phyloP scores from a whole-genome alignment of 2,329 filamentous ascomycete species.

The Acrocalymma vagum region DNA sequence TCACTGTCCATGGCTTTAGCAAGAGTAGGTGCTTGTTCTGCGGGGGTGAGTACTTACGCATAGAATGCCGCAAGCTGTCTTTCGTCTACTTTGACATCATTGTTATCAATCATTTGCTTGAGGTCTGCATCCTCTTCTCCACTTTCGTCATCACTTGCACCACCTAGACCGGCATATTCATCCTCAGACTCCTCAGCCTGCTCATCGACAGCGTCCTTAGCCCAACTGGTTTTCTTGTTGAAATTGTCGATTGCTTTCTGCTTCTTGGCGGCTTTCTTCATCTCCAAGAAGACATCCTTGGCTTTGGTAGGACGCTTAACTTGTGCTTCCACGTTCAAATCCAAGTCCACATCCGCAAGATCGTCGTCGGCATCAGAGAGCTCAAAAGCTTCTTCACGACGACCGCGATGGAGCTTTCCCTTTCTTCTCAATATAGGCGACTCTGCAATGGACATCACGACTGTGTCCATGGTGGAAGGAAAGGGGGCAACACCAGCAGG shows the following conservation, averaged over 20 bases:
- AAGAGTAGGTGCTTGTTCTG: too few species aligned
- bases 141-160: constrained; percentile 85
- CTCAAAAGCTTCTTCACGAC: constrained; percentile 47
- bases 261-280: constrained; percentile 72
- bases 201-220: constrained; percentile 84
- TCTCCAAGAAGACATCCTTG: constrained; percentile 70
- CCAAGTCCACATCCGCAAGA: constrained; percentile 27
- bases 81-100: constrained; percentile 79
- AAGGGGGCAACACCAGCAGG: constrained; percentile 72
- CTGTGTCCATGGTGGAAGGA: constrained; percentile 75
- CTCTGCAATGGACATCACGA: constrained; percentile 64
- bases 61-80: constrained; percentile 84
- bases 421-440: constrained; percentile 72
- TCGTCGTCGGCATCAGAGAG: constrained; percentile 58
- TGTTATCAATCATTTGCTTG: constrained; percentile 88
- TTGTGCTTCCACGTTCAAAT: constrained; percentile 31
- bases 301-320: constrained; percentile 46
- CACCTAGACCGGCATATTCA: constrained; percentile 94
- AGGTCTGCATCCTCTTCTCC: constrained; percentile 78
- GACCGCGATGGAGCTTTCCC: constrained; percentile 62
- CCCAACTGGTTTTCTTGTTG: constrained; percentile 86
- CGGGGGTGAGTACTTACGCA: constrained; percentile 78
- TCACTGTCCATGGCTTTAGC: constrained; percentile 65
- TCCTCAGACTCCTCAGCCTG: constrained; percentile 98
- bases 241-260: constrained; percentile 64